Base-by-base conservation (phyloP, 2,329 filamentous ascomycete species). In the Cladosporium sp. region DNA sequence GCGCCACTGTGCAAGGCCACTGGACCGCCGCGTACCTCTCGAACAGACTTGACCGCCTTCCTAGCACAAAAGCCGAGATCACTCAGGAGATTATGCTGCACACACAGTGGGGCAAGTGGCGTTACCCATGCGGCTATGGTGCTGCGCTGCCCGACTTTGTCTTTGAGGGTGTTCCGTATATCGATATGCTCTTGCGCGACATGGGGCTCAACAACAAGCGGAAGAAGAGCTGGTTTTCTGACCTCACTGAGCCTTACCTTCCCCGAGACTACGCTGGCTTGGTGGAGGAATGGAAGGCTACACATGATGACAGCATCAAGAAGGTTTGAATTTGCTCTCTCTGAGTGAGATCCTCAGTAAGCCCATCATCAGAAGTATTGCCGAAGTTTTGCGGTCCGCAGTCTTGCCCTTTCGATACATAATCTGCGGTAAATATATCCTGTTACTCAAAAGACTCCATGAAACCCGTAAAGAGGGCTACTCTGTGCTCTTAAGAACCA, bases 101-200 rank as follows among this genome's bases (percentile, higher is more conserved):
- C 63, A 82, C 78, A 16, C 80, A 85, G 35, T 92, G 85, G 64
- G 84, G 84, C 4, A 81, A 77, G 58, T 85, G 84, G 78, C 76
- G 87, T 22, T 87, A 86, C 60, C 81, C 84, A 1, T 77, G 73
- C 3, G 86, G 85, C 0, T 83, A 81, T 61, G 85, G 85, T 1
- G 74, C 72, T 37, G 77, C 74, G 62, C 74, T 78, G 54, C 84
- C 84, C 0, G 86, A 88, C 65, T 84, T 90, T 58, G 83, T 87
- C 14, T 91, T 92, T 62, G 88, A 93, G 66, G 79, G 79, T 0
- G 66, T 92, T 50, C 86, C 86, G 3, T 93, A 89, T 62, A 65
- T 89, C 14, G 87, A 91, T 66, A 62, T 84, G 62, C 66, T 92
- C 63, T 64, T 87, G 55, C 69, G 71, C 4, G 87, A 92, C 65